These are phyloP conservation scores for Taphrina confusa DNA, from an alignment of 1,139 yeast species.

Conservation along the genomic window DNA sequence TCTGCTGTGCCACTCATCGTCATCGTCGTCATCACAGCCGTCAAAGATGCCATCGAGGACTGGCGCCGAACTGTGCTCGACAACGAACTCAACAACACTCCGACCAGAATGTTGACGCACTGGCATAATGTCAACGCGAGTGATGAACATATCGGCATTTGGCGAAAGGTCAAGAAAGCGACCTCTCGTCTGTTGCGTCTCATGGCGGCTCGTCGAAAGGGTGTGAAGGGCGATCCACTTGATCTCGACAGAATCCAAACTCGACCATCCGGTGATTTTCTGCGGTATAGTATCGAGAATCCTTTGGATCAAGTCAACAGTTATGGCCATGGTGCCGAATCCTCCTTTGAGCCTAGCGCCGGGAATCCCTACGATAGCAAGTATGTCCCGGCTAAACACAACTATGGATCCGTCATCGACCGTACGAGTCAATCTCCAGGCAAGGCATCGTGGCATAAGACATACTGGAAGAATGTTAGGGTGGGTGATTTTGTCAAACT, in stretches of 20 bases:
- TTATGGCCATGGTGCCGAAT: conserved; percentile 28
- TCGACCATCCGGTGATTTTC: conserved; percentile 29
- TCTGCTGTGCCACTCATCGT: conserved; percentile 93
- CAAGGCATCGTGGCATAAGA: conserved; percentile 60
- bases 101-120: conserved; percentile 73
- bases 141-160: conserved; percentile 61
- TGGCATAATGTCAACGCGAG: conserved; percentile 73
- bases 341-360: conserved; percentile 25
- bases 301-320: conserved; percentile 28
- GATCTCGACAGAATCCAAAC: conserved; percentile 33
- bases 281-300: conserved; percentile 23
- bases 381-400: conserved; percentile 27
- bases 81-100: conserved; percentile 80
- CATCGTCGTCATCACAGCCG: conserved; percentile 81
- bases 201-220: conserved; percentile 37
- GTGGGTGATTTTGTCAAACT: conserved; percentile 90
- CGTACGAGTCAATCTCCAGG: conserved; percentile 45
- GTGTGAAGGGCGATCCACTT: conserved; percentile 37
- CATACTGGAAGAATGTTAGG: conserved; percentile 81
- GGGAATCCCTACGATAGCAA: conserved; percentile 22
- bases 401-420: conserved; percentile 44
- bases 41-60: conserved; percentile 93
- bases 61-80: conserved; percentile 80
- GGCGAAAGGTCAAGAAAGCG: conserved; percentile 67
- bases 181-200: conserved; percentile 44